Conservation (phyloP, 805 yeast species). For the Candida easanensis region DNA sequence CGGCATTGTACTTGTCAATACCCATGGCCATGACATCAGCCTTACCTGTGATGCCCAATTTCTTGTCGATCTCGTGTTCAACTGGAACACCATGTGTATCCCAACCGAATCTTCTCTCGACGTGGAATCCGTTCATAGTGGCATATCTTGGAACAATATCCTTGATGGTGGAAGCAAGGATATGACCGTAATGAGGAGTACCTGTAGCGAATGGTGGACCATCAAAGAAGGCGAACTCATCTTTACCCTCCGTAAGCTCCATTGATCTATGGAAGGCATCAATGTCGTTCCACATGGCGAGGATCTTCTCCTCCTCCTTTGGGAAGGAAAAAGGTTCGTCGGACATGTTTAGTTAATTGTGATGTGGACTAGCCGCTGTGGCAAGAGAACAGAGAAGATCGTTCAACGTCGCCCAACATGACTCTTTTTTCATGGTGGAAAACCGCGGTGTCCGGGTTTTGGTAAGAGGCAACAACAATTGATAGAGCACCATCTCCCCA, state of each 20-base stretch:
- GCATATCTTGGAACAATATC: slow-evolving; percentile 98
- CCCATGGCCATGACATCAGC: slow-evolving; percentile 95
- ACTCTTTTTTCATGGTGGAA: too few relatives aligned
- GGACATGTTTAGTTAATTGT: too few relatives aligned
- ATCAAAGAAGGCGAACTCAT: slow-evolving; percentile 90
- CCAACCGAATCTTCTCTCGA: slow-evolving; percentile 98
- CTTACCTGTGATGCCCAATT: slow-evolving; percentile 86
- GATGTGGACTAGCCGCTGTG: not conserved
- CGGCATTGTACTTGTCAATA: slow-evolving; percentile 87
- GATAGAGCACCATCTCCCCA: too few relatives aligned
- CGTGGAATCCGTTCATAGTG: slow-evolving; percentile 94
- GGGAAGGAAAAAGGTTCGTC: slow-evolving; percentile 69
- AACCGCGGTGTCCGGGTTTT: too few relatives aligned
- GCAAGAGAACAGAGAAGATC: not conserved
- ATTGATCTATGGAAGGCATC: slow-evolving; percentile 91
- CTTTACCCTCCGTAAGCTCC: slow-evolving; percentile 78
- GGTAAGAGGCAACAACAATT: too few relatives aligned
- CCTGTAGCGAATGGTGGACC: slow-evolving; percentile 99
- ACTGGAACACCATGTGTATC: slow-evolving; percentile 99
- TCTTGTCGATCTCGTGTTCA: slow-evolving; percentile 98
- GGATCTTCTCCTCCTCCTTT: slow-evolving; percentile 81
- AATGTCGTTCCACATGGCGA: slow-evolving; percentile 80
- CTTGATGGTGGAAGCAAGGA: slow-evolving; percentile 93
- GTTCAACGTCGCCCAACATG: not conserved
- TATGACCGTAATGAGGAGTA: slow-evolving; percentile 98